Evolutionary conservation across 225 moss, liverwort and hornwort genomes (phyloP).

Genomic region (Marchantia polymorpha): DNA sequence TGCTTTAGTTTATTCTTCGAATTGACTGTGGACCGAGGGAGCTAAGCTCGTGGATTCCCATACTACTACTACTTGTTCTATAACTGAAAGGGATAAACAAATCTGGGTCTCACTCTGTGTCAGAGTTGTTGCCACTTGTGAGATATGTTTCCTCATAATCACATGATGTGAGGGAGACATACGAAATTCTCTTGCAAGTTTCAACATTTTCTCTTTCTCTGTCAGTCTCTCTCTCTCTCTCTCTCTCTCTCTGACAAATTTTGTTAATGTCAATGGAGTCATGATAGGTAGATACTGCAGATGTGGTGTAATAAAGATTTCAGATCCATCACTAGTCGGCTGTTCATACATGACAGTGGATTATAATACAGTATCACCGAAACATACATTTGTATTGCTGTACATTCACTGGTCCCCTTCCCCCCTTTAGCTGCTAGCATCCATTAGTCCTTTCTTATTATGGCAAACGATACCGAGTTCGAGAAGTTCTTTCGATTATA

Average conservation of each 20-base stretch:
- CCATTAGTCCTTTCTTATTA: neutral
- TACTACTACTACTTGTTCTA: too few species aligned
- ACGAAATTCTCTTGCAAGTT: too few species aligned
- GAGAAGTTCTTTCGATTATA: too few species aligned
- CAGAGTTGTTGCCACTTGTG: neutral
- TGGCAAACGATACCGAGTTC: neutral
- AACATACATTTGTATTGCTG: neutral
- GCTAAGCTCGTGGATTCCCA: neutral
- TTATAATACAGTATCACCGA: neutral
- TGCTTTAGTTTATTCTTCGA: too few species aligned
- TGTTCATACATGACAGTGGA: neutral
- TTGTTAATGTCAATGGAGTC: neutral
- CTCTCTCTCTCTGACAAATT: neutral
- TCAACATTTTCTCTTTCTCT: too few species aligned
- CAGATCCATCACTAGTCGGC: neutral
- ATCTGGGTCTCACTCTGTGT: neutral
- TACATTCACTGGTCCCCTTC: too few species aligned
- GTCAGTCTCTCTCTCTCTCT: too few species aligned
- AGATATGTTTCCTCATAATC: neutral
- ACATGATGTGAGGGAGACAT: too few species aligned
- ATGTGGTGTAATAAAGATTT: neutral
- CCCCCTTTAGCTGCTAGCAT: neutral
- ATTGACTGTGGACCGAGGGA: neutral
- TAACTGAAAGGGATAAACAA: too few species aligned
- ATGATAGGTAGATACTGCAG: neutral